Base-by-base conservation (phyloP, 345 rosid species). In the Acer negundo region DNA sequence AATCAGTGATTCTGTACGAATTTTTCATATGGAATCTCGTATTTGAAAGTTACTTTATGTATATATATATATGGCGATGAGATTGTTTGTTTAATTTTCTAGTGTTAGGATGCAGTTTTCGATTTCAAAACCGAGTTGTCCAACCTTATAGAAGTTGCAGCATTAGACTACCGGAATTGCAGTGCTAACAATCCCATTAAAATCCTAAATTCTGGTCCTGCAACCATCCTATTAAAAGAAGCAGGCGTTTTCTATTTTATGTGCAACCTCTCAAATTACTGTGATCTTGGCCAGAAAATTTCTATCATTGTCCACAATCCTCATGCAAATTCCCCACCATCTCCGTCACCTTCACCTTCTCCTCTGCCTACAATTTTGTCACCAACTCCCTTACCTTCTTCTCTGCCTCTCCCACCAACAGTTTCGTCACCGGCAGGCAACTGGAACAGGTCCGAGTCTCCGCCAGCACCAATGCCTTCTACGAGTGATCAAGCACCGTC, bases 181-280 rank as follows among this genome's bases (percentile, higher is more conserved):
- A 76, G 72, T 2, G 47, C 80, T 0, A 13, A 55, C 64, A 76
- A 61, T 68, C 85, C 90, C 55, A 76, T 80, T 23, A 69, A 73
- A 73, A 47, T 73, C 75, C 56, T 80, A 6, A 64, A 47, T 3
- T 19, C 42, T 13, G 75, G 86, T 26, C 90, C 85, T 10, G 88
- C 84, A 3, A 70, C 59, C 10, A 61, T 85, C 16, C 5, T 47
- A 13, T 63, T 82, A 63, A 59, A 53, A 10, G 70, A 80, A 23
- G 62, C 62, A 44, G 86, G 88, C 4, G 79, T 74, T 40, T 80
- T 79, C 70, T 83, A 87, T 73, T 87, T 78, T 72, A 81, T 85
- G n/a, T 87, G 87, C 82, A 87, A 79, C 68, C 64, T 87, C 75
- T 85, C 90, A 0, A 69, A 80, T 24, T 82, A 85, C 67, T 87